Base-by-base conservation (phyloP, 352 stramenopile genomes). In the Globisporangium okanoganense region DNA sequence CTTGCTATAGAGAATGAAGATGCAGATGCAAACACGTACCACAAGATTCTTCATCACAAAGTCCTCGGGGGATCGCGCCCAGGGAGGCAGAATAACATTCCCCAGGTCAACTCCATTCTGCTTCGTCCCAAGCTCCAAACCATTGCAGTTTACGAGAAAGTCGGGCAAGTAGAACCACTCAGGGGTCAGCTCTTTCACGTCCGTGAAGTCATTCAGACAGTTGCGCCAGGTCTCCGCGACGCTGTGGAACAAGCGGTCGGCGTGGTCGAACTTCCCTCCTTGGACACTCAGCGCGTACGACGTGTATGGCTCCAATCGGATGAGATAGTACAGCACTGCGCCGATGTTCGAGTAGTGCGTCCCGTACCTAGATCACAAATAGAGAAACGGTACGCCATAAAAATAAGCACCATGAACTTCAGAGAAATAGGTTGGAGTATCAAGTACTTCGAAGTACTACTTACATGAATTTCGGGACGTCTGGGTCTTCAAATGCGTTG, bases 261-360 rank as follows among this genome's bases (percentile, higher is more conserved):
- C 80, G 51, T 96, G 90, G 61, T 98, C 95, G 58, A 98, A 97
- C 33, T 94, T 94, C 10, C 97, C 97, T 53, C 94, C 97, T 79
- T 99, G 97, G 1, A 99, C 76, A 47, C 82, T 90, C 45, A 98
- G 51, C 8, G 95, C 90, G 50, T 99, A 89, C 25, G 95, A 87
- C 5, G 95, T 98, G 75, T 99, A 99, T 12, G 97, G 97, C 72
- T 99, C 97, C n/a, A 99, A 69, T 9, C 98, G 92, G 72, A 99
- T 93, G 27, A 99, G 76, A 70, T 99, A 99, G 73, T 99, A 98
- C 5, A 99, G 82, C 6, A 99, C 97, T 66, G 98, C 97, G 0
- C 96, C 98, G 22, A 94, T 87, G 61, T 96, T 92, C 10, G 87
- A 96, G 66, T 96, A 96, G 61, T 96, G 87, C 9, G 87, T 90